Evolutionary conservation across 2,329 filamentous ascomycete genomes (phyloP).

Genomic region (Rasamsonia emersonii): DNA sequence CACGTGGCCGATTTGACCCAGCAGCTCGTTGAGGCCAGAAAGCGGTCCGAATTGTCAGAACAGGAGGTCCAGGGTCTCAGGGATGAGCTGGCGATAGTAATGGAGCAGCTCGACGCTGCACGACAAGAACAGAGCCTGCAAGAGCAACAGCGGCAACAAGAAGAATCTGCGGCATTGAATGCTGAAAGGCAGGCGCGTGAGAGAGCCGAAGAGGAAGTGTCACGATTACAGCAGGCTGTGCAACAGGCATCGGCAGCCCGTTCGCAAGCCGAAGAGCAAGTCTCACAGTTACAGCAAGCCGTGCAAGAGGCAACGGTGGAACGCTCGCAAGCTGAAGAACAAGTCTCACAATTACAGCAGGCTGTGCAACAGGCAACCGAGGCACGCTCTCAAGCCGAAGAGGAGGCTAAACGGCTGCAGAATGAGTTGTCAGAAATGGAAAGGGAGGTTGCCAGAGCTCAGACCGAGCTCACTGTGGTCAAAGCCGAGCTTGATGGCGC

Average conservation of each 20-base stretch:
- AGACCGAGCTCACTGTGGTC: conserved; percentile 79
- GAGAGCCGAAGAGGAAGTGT: conserved; percentile 23
- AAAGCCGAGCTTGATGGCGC: conserved; percentile 88
- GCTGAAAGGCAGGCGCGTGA: conserved; percentile 21
- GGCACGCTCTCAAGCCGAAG: conserved; percentile 24
- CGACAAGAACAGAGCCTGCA: conserved; percentile 27
- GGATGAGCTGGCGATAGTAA: conserved; percentile 33
- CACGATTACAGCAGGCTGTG: conserved; percentile 43
- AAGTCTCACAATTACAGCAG: conserved; percentile 19
- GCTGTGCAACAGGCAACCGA: conserved; percentile 23
- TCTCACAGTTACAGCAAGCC: conserved; percentile 10
- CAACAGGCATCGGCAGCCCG: conserved; percentile 27
- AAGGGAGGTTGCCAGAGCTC: conserved; percentile 55
- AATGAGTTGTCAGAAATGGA: conserved; percentile 48
- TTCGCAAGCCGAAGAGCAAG: conserved; percentile 11
- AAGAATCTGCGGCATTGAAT: conserved; percentile 20
- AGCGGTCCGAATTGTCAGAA: conserved; percentile 50
- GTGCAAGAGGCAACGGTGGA: conserved; percentile 12
- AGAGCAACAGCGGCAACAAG: conserved; percentile 24
- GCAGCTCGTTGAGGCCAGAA: conserved; percentile 53
- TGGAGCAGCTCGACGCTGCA: conserved; percentile 36
- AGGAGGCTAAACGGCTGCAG: conserved; percentile 34
- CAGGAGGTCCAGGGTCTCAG: conserved; percentile 30
- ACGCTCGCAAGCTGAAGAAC: conserved; percentile 15
- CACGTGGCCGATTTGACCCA: conserved; percentile 38